Evolutionary conservation across 2,329 filamentous ascomycete species (phyloP).

Genomic region (Colletotrichum graminicola): DNA sequence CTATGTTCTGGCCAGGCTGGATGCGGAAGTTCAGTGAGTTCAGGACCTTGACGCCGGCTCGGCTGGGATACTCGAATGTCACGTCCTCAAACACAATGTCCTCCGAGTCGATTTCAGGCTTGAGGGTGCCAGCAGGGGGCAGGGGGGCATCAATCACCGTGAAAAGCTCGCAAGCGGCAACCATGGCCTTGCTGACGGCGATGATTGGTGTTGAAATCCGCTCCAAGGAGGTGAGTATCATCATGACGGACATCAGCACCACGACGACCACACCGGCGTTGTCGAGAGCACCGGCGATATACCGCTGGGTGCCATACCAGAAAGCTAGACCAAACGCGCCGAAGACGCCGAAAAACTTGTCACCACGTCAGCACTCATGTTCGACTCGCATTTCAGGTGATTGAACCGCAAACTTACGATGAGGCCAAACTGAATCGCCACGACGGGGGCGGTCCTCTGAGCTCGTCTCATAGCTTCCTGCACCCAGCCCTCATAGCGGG

Average conservation of each 20-base stretch:
- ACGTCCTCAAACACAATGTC: constrained; percentile 44
- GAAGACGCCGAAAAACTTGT: constrained; percentile 51
- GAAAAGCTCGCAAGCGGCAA: constrained; percentile 49
- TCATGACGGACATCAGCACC: constrained; percentile 54
- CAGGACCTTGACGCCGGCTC: constrained; percentile 52
- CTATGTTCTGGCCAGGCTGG: constrained; percentile 47
- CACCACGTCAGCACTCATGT: neutral
- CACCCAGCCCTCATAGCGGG: constrained; percentile 55
- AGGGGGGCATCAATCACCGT: constrained; percentile 47
- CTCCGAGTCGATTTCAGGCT: constrained; percentile 43
- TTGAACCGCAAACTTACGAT: constrained; percentile 33
- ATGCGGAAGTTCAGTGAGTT: constrained; percentile 48
- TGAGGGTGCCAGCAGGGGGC: constrained; percentile 43
- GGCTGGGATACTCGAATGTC: constrained; percentile 46
- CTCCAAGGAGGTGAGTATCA: constrained; percentile 52
- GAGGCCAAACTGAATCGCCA: constrained; percentile 50
- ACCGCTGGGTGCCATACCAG: constrained; percentile 58
- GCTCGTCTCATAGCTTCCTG: constrained; percentile 52
- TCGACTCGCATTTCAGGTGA: neutral
- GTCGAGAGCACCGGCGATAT: constrained; percentile 49
- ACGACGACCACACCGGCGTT: constrained; percentile 55
- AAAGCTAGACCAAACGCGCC: constrained; percentile 57
- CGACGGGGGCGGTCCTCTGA: constrained; percentile 51
- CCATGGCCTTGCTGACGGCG: constrained; percentile 49
- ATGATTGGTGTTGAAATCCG: constrained; percentile 56